phyloP scores from a whole-genome alignment of 768 basidiomycete species.

The Xerocomellus chrysenteron region DNA sequence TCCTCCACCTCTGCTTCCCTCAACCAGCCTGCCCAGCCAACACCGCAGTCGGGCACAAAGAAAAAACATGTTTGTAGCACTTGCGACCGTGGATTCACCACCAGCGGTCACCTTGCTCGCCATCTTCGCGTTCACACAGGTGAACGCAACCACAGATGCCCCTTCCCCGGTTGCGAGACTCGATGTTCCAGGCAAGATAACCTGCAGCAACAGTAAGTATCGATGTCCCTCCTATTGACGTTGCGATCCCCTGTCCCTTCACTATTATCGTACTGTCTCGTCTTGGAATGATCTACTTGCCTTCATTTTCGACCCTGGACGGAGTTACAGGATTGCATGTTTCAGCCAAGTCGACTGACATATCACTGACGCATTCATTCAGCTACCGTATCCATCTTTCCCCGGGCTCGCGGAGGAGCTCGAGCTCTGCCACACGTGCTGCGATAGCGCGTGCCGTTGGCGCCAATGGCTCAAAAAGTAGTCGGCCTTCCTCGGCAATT shows the following conservation, averaged over 20 bases:
- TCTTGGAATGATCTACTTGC: neutral
- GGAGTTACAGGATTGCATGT: slow-evolving; percentile 7
- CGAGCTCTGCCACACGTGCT: slow-evolving; percentile 54
- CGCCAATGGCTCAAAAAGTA: slow-evolving; percentile 21
- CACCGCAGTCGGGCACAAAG: slow-evolving; percentile 15
- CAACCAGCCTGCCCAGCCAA: neutral
- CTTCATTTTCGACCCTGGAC: slow-evolving; percentile 17
- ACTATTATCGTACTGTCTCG: neutral
- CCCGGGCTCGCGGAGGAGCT: slow-evolving; percentile 71
- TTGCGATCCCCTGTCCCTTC: slow-evolving; percentile 1
- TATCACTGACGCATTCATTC: slow-evolving; percentile 11
- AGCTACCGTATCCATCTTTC: slow-evolving; percentile 83
- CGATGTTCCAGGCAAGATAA: slow-evolving; percentile 90
- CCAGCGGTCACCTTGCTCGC: slow-evolving; percentile 84
- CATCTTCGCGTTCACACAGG: slow-evolving; percentile 91
- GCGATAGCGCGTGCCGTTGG: slow-evolving; percentile 48
- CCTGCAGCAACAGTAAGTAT: slow-evolving; percentile 45
- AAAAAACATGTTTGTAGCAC: slow-evolving; percentile 61
- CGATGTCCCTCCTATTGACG: neutral
- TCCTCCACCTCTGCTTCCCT: slow-evolving; percentile 1
- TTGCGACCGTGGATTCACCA: slow-evolving; percentile 81
- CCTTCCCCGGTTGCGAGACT: slow-evolving; percentile 94
- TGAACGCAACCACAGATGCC: slow-evolving; percentile 89
- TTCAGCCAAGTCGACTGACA: slow-evolving; percentile 3
- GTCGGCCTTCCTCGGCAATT: slow-evolving; percentile 27